Evolutionary conservation across 2,329 filamentous ascomycete species (phyloP), one percentile per base, ranked within the genome.

Genomic region (Colletotrichum orbiculare): DNA sequence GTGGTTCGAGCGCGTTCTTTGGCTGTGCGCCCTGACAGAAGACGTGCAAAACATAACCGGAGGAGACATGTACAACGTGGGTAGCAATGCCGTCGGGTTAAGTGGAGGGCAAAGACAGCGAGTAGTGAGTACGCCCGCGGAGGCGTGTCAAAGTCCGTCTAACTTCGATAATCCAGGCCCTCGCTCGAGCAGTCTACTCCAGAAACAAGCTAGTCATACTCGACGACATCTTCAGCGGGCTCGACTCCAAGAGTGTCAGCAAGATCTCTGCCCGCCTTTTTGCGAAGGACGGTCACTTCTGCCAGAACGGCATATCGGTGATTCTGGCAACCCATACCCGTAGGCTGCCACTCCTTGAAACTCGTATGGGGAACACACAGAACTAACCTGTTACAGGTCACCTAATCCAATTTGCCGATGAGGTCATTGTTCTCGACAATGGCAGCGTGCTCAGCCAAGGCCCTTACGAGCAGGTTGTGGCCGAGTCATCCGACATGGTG

Each of bases 71-170:
- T 49, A 42, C 15, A 43, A 37, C 8, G 39, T 59, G 34, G 64
- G 60, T 4, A 67, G 60, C 10, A 52, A 57, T 13, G 64, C 56
- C 2, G 13, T 50, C n/a, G 49, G 45, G 8, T 33, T 62, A 37
- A 62, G 59, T 13, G 59, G 59, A 11, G 59, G 59, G 6, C 59
- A 62, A 1, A 49, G 42, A 35, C 64, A 67, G 13, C 60, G 64
- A 17, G 35, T 67, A 11, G 64, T 67, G 41, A 15, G 63, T 49
- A 25, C 25, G 25, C 25, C 25, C 1, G 25, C 25, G 4, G 25
- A 25, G 25, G 25, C 25, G 25, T 25, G 25, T 25, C 1, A 25
- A 25, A 25, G 25, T 25, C 25, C 25, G 25, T 25, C 25, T 25
- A 25, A 25, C 25, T 5, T 25, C 25, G 1, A 25, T 25, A 41